These are phyloP conservation scores for Rhodotorula babjevae DNA, from an alignment of 768 basidiomycete genomes.

Conservation along the genomic window DNA sequence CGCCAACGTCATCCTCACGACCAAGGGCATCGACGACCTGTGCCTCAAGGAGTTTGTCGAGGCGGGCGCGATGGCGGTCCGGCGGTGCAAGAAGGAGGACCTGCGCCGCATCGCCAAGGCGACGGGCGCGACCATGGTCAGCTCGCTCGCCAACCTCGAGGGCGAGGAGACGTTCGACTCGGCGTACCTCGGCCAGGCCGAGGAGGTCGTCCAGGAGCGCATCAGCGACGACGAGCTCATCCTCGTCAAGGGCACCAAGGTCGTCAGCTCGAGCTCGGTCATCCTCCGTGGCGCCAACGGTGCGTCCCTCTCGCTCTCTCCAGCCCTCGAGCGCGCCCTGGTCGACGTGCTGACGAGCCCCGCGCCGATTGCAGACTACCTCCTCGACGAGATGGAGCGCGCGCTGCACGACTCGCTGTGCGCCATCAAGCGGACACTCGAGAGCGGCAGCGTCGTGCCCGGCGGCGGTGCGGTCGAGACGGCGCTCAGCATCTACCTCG, in stretches of 20 bases:
- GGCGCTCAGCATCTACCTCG: conserved; percentile 91
- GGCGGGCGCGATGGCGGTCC: conserved; percentile 96
- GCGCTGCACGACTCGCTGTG: conserved; percentile 90
- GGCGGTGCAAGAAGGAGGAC: conserved; percentile 96
- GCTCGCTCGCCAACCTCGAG: conserved; percentile 89
- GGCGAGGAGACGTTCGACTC: conserved; percentile 97
- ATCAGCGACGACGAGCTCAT: conserved; percentile 99
- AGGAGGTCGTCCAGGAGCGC: conserved; percentile 93
- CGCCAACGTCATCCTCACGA: conserved; percentile 93
- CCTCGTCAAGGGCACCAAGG: conserved; percentile 93
- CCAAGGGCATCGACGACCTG: conserved; percentile 96
- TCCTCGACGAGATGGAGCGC: conserved; percentile 99
- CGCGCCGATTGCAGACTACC: conserved; percentile 60
- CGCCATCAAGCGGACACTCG: conserved; percentile 91
- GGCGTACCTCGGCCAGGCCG: conserved; percentile 80
- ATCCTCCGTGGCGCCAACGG: conserved; percentile 87
- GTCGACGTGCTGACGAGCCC: background rate
- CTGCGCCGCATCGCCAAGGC: conserved; percentile 93
- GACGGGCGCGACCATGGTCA: conserved; percentile 87
- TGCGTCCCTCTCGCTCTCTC: conserved; percentile 6
- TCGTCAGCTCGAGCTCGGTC: conserved; percentile 86
- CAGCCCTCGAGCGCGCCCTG: too few relatives aligned
- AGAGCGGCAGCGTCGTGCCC: conserved; percentile 91
- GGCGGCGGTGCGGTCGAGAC: conserved; percentile 97
- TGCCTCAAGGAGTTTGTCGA: conserved; percentile 98